Evolutionary conservation across 2,329 filamentous ascomycete genomes (phyloP), one percentile per base, ranked within the genome.

Genomic region (Aspergillus tubingensis): DNA sequence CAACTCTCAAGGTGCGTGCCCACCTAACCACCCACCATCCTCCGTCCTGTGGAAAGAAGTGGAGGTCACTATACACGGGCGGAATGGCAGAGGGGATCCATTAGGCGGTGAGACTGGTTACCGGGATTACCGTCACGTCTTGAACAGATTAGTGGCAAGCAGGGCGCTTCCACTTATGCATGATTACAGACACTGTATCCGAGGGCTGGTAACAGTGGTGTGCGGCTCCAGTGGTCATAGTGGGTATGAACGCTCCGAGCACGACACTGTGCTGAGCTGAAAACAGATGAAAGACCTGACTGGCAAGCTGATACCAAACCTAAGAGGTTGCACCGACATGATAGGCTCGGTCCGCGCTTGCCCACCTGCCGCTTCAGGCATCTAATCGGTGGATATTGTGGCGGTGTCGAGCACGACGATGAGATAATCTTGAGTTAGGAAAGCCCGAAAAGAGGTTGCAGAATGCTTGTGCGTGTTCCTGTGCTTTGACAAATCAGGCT

Each of bases 211-310:
- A 49, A 19, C 27, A 36, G 19, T 38, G 25, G 27, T 55, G 27
- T 55, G 53, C 53, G 53, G 53, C 53, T 55, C 53, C 53, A 38
- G 39, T 25, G 39, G 30, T 32, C 23, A 38, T 17, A 32, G 50
- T 55, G 53, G 53, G 53, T 27, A 36, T 27, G 53, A 41, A 32
- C 38, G 47, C 44, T 23, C 21, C 51, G 49, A 43, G 50, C 32
- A 36, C 47, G 27, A 36, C 13, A 47, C 41, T 15, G 27, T 44
- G 32, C 43, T 48, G 58, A 60, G 61, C 58, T 62, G 54, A 58
- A 57, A 36, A 43, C 48, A 44, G 58, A 43, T 44, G 19, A 44
- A 23, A 44, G 41, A 27, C 41, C 52, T 13, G 21, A 17, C 11
- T 38, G 43, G 41, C 13, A 53, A 21, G 41, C 41, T 44, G 41